phyloP scores from a whole-genome alignment of 2,329 filamentous ascomycete species.

The Sarocladium oryzae region DNA sequence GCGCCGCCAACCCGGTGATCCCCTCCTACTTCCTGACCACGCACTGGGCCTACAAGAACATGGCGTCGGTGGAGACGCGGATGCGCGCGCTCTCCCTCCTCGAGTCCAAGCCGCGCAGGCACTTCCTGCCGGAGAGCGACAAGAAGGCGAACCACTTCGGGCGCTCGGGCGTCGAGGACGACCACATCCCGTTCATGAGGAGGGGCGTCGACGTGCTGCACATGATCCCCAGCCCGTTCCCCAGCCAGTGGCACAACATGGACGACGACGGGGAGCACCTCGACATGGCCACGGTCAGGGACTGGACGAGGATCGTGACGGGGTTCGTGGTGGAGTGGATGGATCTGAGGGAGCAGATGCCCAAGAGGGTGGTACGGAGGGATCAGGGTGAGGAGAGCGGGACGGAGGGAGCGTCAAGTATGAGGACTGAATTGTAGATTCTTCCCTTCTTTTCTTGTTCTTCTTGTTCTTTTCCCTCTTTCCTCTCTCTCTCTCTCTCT shows the following conservation, averaged over 20 bases:
- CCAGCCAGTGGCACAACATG: conserved; percentile 78
- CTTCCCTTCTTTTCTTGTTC: no score
- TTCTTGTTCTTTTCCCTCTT: no score
- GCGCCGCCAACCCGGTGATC: conserved; percentile 59
- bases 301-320: conserved; percentile 80
- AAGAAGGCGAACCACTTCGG: conserved; percentile 45
- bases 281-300: conserved; percentile 70
- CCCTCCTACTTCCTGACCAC: conserved; percentile 86
- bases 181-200: conserved; percentile 85
- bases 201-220: conserved; percentile 85
- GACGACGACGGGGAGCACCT: conserved; percentile 79
- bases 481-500: no score
- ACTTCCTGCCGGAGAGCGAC: conserved; percentile 60
- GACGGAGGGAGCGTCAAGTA: conserved; percentile 19
- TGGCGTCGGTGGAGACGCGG: conserved; percentile 68
- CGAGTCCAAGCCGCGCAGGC: conserved; percentile 44
- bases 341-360: conserved; percentile 52
- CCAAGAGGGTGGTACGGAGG: conserved; percentile 19
- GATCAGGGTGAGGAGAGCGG: conserved; percentile 22
- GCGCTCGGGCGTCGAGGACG: conserved; percentile 62
- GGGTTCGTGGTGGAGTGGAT: conserved; percentile 90
- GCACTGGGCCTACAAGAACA: conserved; percentile 82
- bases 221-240: conserved; percentile 80
- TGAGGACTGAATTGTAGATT: conserved; percentile 26
- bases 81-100: conserved; percentile 62